Conservation (phyloP, 495 filamentous ascomycete species). For the Aspergillus nanangensis region DNA sequence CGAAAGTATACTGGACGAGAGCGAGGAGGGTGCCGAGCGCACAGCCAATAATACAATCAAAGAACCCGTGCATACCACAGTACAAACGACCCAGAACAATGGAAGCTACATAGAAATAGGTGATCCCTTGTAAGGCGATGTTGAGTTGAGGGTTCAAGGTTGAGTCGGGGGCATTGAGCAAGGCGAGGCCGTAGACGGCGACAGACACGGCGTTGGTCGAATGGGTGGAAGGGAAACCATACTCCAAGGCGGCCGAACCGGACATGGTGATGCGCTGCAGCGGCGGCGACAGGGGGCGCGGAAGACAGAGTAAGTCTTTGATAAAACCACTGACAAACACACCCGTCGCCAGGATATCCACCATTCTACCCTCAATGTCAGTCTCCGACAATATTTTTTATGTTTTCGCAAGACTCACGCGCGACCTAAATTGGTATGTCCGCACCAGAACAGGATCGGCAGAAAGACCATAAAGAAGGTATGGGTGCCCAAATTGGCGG, state of each 20-base stretch:
- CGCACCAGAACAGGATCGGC: slow-evolving; percentile 94
- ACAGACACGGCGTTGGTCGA: slow-evolving; percentile 96
- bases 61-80: slow-evolving; percentile 97
- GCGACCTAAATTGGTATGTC: slow-evolving; percentile 72
- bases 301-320: slow-evolving; percentile 93
- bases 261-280: slow-evolving; percentile 96
- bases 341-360: slow-evolving; percentile 80
- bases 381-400: neutral
- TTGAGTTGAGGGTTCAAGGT: slow-evolving; percentile 46
- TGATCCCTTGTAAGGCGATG: slow-evolving; percentile 56
- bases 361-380: slow-evolving; percentile 51
- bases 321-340: slow-evolving; percentile 93
- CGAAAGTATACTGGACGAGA: slow-evolving; percentile 67
- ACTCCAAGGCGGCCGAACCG: slow-evolving; percentile 87
- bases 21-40: slow-evolving; percentile 66
- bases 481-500: slow-evolving; percentile 95
- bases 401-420: slow-evolving; percentile 52
- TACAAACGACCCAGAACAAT: slow-evolving; percentile 89
- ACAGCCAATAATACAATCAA: slow-evolving; percentile 80
- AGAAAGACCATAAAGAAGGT: slow-evolving; percentile 97
- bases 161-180: slow-evolving; percentile 53
- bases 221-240: slow-evolving; percentile 95
- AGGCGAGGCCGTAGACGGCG: slow-evolving; percentile 72
- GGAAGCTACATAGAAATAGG: slow-evolving; percentile 82
- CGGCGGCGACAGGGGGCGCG: slow-evolving; percentile 87